Percentiles rank a stretch among this genome's conserved stretches.
Evolutionary conservation across 495 filamentous ascomycete species (phyloP).

Genomic region (Pyrenula aspistea): DNA sequence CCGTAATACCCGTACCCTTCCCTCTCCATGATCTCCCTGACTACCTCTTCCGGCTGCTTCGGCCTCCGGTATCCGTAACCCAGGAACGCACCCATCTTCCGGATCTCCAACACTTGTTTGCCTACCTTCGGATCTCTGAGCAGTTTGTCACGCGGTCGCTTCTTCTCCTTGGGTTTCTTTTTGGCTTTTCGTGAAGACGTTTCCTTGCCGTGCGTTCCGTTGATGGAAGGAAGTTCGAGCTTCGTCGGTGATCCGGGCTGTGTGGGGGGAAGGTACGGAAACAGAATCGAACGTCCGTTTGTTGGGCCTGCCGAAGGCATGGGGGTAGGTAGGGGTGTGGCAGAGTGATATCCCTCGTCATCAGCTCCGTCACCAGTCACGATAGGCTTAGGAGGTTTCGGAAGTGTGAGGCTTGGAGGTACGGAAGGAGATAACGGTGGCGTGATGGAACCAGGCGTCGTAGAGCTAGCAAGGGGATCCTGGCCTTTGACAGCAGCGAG

Average conservation of each 20-base stretch:
- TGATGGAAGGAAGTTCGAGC: not conserved
- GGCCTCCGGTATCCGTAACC: constrained; percentile 80
- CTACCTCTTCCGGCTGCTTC: constrained; percentile 21
- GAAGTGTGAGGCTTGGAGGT: not conserved
- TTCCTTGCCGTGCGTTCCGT: constrained; percentile 6
- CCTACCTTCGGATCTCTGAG: constrained; percentile 57
- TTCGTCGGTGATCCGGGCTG: not conserved
- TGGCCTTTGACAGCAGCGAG: not conserved
- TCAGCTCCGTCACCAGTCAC: not conserved
- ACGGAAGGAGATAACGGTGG: not conserved
- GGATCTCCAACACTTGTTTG: constrained; percentile 56
- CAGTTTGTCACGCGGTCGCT: constrained; percentile 66
- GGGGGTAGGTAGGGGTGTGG: not conserved
- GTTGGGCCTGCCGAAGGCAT: not conserved
- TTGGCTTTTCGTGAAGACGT: not conserved
- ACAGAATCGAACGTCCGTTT: too few relatives aligned
- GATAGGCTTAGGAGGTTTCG: not conserved
- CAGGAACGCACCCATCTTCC: constrained; percentile 70
- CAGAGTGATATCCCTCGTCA: not conserved
- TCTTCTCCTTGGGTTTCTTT: constrained; percentile 41
- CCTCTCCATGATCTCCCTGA: constrained; percentile 6
- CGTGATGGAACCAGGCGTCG: not conserved
- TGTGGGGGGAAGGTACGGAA: not conserved
- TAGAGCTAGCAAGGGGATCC: too few relatives aligned
- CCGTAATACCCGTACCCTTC: not conserved